Percentiles rank a stretch among this genome's conserved stretches.
These are phyloP conservation scores for Candida buenavistaensis DNA, from an alignment of 1,139 yeast species.

Conservation along the genomic window DNA sequence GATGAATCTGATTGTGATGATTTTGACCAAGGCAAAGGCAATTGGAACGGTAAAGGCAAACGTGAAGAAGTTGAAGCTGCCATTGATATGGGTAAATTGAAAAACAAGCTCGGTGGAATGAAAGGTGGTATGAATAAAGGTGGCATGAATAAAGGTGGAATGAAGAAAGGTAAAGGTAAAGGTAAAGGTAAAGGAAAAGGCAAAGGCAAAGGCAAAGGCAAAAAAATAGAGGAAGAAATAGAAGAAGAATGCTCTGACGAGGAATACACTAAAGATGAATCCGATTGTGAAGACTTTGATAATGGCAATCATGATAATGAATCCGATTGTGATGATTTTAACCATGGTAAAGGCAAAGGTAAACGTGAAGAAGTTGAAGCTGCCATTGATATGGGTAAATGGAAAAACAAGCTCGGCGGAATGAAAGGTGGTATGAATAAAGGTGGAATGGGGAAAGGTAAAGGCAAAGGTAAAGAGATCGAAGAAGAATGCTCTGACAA, in stretches of 20 bases:
- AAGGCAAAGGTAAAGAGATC: no score
- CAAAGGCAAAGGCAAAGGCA: conserved; percentile 6
- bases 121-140: not conserved
- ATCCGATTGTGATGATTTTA: no score
- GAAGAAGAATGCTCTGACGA: no score
- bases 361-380: conserved; percentile 3
- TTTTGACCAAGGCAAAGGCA: not conserved
- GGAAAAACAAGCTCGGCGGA: conserved; percentile 1
- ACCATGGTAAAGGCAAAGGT: conserved; percentile 2
- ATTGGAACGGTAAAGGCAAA: conserved; percentile 5
- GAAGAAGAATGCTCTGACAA: no score
- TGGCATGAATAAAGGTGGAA: not conserved
- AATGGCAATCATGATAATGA: no score
- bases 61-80: not conserved
- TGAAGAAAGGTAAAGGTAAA: not conserved
- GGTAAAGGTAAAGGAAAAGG: conserved; percentile 1
- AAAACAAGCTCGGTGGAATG: not conserved
- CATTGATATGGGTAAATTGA: conserved; percentile 1
- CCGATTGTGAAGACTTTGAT: no score
- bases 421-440: not conserved
- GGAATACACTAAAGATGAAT: no score
- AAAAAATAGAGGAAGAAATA: no score
- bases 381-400: not conserved
- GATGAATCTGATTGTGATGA: conserved; percentile 3
- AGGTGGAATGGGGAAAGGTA: not conserved